Base-by-base conservation (phyloP, 371 early-diverging fungal genomes). In the Phascolomyces articulosus region DNA sequence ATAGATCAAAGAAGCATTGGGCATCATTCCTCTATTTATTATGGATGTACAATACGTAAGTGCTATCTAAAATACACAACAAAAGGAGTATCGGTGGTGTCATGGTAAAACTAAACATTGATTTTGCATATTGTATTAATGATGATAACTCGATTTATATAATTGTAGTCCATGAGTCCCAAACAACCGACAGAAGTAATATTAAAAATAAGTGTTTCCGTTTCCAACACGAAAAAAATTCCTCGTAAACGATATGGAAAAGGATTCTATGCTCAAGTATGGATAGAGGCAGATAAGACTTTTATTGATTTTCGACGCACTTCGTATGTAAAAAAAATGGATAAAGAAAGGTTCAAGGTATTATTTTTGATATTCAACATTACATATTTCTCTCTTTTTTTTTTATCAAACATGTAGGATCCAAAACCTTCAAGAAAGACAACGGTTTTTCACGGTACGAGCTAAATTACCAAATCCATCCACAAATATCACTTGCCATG, bases 221-320 rank as follows among this genome's bases (percentile, higher is more conserved):
- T 73, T 9, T 31, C 23, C n/a, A 76, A 73, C 24, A 40, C 16
- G 7, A 60, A 71, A 31, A 47, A 18, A 2, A 29, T 66, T 27
- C 59, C 29, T 15, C 47, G 23, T 3, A 38, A 55, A n/a, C 71
- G 67, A 47, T 55, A 64, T 38, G 70, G 72, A 18, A 77, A 69
- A 48, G 65, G 68, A 9, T 62, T 47, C 41, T 73, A 73, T 40
- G 76, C 69, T 18, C 63, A 65, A 10, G 72, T 84, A 49, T 74
- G 78, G 75, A 62, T 71, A 0, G 75, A 69, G 16, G 73, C 73
- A 20, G 59, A 40, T 0, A 68, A 70, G n/a, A 40, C 27, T 6
- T 57, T 83, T 10, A 16, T 79, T 3, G 79, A 79, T 59, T 79
- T 77, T 23, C 70, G 80, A 9, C 73, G 80, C 13, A 66, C 75